Base-by-base conservation (phyloP, 1,284 basidiomycete species). In the Cystobasidiaceae sp. region DNA sequence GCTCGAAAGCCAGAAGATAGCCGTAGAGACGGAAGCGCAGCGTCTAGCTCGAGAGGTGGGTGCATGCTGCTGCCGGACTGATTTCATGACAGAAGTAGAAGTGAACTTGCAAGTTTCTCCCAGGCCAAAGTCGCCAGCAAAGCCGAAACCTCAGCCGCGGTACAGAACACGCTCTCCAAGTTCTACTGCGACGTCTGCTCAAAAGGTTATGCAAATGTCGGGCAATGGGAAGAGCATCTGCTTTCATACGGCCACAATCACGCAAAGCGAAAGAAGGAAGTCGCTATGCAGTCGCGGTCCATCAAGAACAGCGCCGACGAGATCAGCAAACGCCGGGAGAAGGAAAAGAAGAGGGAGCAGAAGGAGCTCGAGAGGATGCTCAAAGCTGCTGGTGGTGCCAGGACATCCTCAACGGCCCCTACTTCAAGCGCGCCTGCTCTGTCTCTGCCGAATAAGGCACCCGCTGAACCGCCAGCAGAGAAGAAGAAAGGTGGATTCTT, bases 401-500 rank as follows among this genome's bases (percentile, higher is more conserved):
- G n/a, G n/a, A n/a, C n/a, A n/a, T n/a, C n/a, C n/a, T n/a, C n/a
- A n/a, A n/a, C n/a, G n/a, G n/a, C 34, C 27, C 25, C 43, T 23
- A 39, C 28, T n/a, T 7, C 58, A 2, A 25, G 25, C 6, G 7
- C 60, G 2, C 25, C 43, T 37, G 15, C 46, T 23, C 19, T 25
- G 37, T 30, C 37, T 44, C 41, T 32, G 13, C 21, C 27, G 9
- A 32, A 11, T 32, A 27, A 25, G 19, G 6, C 19, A 4, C 28
- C 49, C 13, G 60, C 50, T 44, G 49, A 11, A 23, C 49, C 34
- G 15, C 37, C 48, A 6, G 27, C 25, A 23, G 60, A 62, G 27
- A 62, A 62, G 50, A 62, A 62, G 50, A 62, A 54, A 54, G 60
- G 60, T 30, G 60, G 60, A 4, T 62, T 62, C 60, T 62, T 62